Conservation (phyloP, 2,329 filamentous ascomycete species). For the Aspergillus sp. region DNA sequence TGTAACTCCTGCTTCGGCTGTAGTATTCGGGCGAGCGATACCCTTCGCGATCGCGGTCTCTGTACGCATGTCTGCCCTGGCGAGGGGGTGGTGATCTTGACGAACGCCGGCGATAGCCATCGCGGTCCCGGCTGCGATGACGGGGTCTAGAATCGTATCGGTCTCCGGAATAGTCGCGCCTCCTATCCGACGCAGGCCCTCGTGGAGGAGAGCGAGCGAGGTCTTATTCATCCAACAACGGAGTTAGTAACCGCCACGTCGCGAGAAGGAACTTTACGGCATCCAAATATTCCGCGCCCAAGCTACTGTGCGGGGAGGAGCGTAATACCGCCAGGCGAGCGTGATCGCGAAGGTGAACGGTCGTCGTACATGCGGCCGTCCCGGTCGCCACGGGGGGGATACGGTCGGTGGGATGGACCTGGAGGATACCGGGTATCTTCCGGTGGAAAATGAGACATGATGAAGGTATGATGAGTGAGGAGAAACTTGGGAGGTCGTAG, state of each 20-base stretch:
- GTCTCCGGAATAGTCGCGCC: slow-evolving; percentile 33
- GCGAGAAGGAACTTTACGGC: slow-evolving; percentile 12
- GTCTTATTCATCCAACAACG: slow-evolving; percentile 31
- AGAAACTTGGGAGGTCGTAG: slow-evolving; percentile 1
- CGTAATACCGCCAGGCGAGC: slow-evolving; percentile 44
- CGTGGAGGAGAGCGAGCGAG: slow-evolving; percentile 33
- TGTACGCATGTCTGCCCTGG: slow-evolving; percentile 36
- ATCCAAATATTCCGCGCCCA: slow-evolving; percentile 7
- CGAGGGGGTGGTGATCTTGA: slow-evolving; percentile 36
- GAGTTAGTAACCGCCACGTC: slow-evolving; percentile 38
- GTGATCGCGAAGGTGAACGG: slow-evolving; percentile 38
- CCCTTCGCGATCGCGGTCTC: slow-evolving; percentile 46
- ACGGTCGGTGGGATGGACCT: slow-evolving; percentile 21
- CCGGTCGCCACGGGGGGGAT: slow-evolving; percentile 32
- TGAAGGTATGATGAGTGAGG: slow-evolving; percentile 6
- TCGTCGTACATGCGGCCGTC: slow-evolving; percentile 49
- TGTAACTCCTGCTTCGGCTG: slow-evolving; percentile 35
- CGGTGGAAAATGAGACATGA: slow-evolving; percentile 28
- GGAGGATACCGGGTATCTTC: slow-evolving; percentile 26
- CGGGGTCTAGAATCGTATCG: slow-evolving; percentile 26
- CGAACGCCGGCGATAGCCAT: slow-evolving; percentile 31
- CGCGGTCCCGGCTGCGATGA: slow-evolving; percentile 33
- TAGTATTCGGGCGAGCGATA: slow-evolving; percentile 42
- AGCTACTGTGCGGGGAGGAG: slow-evolving; percentile 44
- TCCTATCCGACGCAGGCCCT: slow-evolving; percentile 36